Evolutionary conservation across 2,329 filamentous ascomycete genomes (phyloP).

Genomic region (Trichoderma breve): DNA sequence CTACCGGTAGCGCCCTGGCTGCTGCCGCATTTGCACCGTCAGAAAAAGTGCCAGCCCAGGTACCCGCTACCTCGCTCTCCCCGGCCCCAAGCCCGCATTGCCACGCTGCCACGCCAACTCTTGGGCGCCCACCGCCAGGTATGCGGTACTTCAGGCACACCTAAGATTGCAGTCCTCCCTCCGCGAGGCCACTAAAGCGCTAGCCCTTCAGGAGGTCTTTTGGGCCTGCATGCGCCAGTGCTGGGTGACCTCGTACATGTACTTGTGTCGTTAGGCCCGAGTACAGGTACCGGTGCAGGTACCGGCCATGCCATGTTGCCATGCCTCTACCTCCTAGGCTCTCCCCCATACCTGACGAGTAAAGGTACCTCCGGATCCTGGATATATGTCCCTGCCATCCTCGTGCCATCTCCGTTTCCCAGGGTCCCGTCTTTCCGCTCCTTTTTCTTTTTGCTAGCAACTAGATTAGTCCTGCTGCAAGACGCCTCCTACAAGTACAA

Average conservation of each 20-base stretch:
- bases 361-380: slow-evolving; percentile 9
- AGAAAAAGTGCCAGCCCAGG: background rate
- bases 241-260: slow-evolving; percentile 11
- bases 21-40: background rate
- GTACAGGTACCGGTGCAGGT: background rate
- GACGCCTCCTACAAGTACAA: slow-evolving; percentile 16
- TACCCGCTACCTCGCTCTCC: slow-evolving; percentile 16
- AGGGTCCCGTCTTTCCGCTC: slow-evolving; percentile 19
- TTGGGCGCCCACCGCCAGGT: slow-evolving; percentile 15
- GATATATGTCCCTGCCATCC: slow-evolving; percentile 22
- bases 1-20: slow-evolving; percentile 7
- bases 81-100: slow-evolving; percentile 6
- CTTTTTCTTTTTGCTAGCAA: slow-evolving; percentile 19
- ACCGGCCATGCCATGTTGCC: background rate
- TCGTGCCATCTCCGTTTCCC: slow-evolving; percentile 22
- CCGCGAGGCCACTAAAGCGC: slow-evolving; percentile 12
- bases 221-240: slow-evolving; percentile 18
- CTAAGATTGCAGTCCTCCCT: slow-evolving; percentile 20
- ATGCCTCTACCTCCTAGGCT: no score
- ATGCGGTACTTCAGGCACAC: slow-evolving; percentile 18
- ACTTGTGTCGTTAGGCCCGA: background rate
- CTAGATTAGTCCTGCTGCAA: slow-evolving; percentile 17
- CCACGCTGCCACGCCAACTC: slow-evolving; percentile 8
- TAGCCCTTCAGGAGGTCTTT: slow-evolving; percentile 20
- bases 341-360: slow-evolving; percentile 7